Evolutionary conservation across 768 basidiomycete genomes (phyloP).

Genomic region (Boletus reticulatus): DNA sequence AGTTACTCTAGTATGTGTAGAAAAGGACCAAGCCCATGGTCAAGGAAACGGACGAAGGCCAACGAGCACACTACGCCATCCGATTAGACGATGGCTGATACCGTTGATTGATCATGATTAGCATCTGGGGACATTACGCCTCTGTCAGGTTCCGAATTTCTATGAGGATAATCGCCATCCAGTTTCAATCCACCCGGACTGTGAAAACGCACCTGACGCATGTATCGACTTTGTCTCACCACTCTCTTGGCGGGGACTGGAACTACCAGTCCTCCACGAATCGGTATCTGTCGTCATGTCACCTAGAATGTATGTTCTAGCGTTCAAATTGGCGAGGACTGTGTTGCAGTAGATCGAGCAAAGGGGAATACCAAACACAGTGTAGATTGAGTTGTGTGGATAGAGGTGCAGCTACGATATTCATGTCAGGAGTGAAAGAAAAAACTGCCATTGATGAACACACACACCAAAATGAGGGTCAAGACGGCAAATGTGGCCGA

Average conservation of each 20-base stretch:
- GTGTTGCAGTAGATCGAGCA: constrained; percentile 6
- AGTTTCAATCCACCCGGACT: no score
- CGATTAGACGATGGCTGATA: no score
- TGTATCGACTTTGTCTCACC: background rate
- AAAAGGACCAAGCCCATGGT: no score
- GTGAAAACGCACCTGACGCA: no score
- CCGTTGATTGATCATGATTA: no score
- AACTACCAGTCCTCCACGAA: background rate
- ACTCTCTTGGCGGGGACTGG: background rate
- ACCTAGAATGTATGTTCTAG: background rate
- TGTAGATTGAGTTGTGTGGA: background rate
- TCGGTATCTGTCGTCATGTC: background rate
- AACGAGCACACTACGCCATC: no score
- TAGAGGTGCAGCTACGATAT: background rate
- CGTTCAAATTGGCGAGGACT: constrained; percentile 7
- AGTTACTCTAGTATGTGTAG: no score
- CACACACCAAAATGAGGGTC: constrained; percentile 43
- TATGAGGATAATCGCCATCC: no score
- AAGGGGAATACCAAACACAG: background rate
- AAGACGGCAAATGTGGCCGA: constrained; percentile 51
- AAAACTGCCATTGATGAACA: background rate
- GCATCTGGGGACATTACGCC: no score
- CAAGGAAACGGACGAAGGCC: no score
- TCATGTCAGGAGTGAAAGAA: background rate
- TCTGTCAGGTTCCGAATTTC: no score